Conservation (phyloP, 2,329 filamentous ascomycete species). For the Colletotrichum plurivorum region DNA sequence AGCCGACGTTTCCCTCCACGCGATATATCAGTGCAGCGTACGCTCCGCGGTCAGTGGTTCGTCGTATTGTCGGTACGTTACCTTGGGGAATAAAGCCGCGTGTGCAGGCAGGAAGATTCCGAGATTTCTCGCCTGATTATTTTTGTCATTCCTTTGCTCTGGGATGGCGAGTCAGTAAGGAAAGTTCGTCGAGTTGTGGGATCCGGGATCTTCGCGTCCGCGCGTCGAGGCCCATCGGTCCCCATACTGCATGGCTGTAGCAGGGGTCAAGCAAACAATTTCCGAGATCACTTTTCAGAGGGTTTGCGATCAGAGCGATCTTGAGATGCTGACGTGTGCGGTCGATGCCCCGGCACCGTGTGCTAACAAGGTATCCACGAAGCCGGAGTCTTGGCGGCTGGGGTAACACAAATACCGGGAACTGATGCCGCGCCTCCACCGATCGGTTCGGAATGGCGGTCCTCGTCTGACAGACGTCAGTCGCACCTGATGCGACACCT, state of each 20-base stretch:
- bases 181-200: slow-evolving; percentile 4
- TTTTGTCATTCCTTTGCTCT: not conserved
- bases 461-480: not conserved
- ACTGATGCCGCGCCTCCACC: slow-evolving; percentile 3
- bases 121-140: slow-evolving; percentile 1
- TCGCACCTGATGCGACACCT: not conserved
- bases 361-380: no score
- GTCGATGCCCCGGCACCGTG: not conserved
- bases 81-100: not conserved
- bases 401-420: slow-evolving; percentile 7
- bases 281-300: not conserved
- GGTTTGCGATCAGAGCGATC: not conserved
- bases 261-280: not conserved
- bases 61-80: not conserved
- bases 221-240: slow-evolving; percentile 11
- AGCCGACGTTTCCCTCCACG: not conserved
- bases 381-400: not conserved
- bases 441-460: slow-evolving; percentile 15
- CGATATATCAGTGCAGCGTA: no score
- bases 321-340: not conserved
- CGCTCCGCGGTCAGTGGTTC: not conserved
- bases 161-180: slow-evolving; percentile 16
- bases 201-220: slow-evolving; percentile 5
- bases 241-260: not conserved
- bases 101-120: slow-evolving; percentile 7